Evolutionary conservation across 164 flowering plant genomes (phyloP), one percentile per base, ranked within the genome.

Genomic region (Piper betle): DNA sequence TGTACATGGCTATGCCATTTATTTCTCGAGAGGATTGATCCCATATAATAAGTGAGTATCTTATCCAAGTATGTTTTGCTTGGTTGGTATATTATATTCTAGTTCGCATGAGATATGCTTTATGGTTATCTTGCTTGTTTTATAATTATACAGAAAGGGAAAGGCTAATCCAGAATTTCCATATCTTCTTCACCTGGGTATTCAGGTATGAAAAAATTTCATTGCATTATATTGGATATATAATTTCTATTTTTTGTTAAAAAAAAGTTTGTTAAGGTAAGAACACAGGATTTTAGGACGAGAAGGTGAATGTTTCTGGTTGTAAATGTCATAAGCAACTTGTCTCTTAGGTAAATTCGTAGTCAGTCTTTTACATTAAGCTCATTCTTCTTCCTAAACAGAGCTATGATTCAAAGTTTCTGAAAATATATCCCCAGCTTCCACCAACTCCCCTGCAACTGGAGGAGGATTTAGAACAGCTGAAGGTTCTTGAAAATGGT

Each of bases 401-500:
- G 99, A 85, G 95, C 78, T 90, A 74, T 66, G 97, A 88, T 76
- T 38, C 96, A 39, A 76, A 84, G 68, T 93, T 93, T 71, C 73
- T 93, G n/a, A 83, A 73, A 66, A 78, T 84, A 72, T 93, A 90
- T 72, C 81, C 97, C 38, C 80, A 81, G 72, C 93, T 90, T 69
- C 74, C 83, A 12, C 79, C 97, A 55, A 93, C 99, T 18, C 95
- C 91, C 16, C 66, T 93, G 73, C 99, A 93, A 72, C 87, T 87
- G 19, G 97, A 93, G 78, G 99, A 90, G 81, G 97, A 93, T 74
- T 75, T 93, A 40, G 97, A 93, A 69, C 99, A 93, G 66, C 93
- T 93, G 39, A 93, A 93, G 80, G 97, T 88, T 65, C 90, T 93
- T 66, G 99, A 93, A 72, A 86, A 93, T 82, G 99, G 99, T 4